A percentile compares a stretch with the other conserved stretches of the same genome.
Evolutionary conservation across 1,284 basidiomycete genomes (phyloP).

Genomic region (Cystobasidiaceae sp.): DNA sequence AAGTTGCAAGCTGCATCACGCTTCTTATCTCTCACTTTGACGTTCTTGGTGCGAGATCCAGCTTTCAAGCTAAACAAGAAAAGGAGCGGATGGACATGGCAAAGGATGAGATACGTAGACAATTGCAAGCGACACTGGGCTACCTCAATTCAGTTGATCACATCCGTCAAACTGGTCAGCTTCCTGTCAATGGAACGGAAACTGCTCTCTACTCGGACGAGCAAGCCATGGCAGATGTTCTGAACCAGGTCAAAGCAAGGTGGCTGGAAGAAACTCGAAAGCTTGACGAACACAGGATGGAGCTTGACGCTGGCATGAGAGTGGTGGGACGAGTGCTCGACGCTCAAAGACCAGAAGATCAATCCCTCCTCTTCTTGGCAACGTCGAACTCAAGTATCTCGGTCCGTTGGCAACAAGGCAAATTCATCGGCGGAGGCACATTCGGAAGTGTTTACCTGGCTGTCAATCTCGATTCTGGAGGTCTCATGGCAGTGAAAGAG

Average conservation of each 20-base stretch:
- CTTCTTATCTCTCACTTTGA: conserved; percentile 96
- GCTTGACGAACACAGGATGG: conserved; percentile 61
- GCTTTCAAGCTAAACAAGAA: conserved; percentile 78
- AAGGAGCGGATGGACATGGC: conserved; percentile 64
- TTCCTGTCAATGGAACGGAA: conserved; percentile 50
- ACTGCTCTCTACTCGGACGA: conserved; percentile 23
- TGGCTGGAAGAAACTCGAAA: conserved; percentile 53
- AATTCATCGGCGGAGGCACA: conserved; percentile 94
- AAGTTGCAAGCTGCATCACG: conserved; percentile 94
- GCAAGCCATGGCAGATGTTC: conserved; percentile 33
- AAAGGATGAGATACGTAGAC: conserved; percentile 56
- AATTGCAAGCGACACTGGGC: conserved; percentile 38
- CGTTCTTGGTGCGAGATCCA: conserved; percentile 87
- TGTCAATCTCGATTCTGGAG: conserved; percentile 92
- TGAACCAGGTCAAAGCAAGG: conserved; percentile 30
- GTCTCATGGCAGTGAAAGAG: conserved; percentile 99
- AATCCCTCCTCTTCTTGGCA: conserved; percentile 83
- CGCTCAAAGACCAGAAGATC: conserved; percentile 82
- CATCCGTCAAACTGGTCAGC: conserved; percentile 39
- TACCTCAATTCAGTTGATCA: conserved; percentile 47
- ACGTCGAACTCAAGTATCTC: conserved; percentile 86
- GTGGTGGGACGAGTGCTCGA: conserved; percentile 83
- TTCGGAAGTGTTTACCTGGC: conserved; percentile 98
- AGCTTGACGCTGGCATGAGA: conserved; percentile 63
- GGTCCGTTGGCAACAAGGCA: conserved; percentile 96